Evolutionary conservation across 306 rosid genomes (phyloP).

Genomic region (Vigna angularis): DNA sequence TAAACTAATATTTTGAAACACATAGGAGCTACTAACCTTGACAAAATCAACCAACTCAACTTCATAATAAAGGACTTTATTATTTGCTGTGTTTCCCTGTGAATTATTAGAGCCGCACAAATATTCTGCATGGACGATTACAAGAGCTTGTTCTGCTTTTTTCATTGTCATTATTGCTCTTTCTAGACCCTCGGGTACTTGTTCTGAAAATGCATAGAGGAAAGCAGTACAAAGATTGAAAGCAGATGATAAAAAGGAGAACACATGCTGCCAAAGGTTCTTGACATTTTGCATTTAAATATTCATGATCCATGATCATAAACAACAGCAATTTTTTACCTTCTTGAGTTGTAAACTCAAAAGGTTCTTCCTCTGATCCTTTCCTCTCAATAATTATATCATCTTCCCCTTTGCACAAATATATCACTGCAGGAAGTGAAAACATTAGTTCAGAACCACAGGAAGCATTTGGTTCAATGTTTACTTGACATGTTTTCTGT

Average conservation of each 20-base stretch:
- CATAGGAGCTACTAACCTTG: conserved; percentile 52
- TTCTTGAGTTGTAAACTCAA: conserved; percentile 61
- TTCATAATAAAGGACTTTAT: conserved; percentile 53
- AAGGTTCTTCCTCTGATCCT: conserved; percentile 68
- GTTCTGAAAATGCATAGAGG: conserved; percentile 52
- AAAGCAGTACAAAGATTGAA: conserved; percentile 9
- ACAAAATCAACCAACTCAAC: conserved; percentile 61
- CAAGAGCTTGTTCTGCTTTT: conserved; percentile 63
- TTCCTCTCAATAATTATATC: conserved; percentile 58
- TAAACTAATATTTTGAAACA: background rate
- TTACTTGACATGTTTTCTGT: background rate
- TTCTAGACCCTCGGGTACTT: conserved; percentile 61
- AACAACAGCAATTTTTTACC: conserved; percentile 44
- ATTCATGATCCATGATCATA: conserved; percentile 16
- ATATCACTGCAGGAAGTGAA: conserved; percentile 52
- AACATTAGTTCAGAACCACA: background rate
- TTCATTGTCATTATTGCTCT: conserved; percentile 75
- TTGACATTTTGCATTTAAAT: background rate
- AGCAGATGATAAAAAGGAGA: background rate
- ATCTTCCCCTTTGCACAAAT: conserved; percentile 58
- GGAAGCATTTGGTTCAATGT: conserved; percentile 1
- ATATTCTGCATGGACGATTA: conserved; percentile 54
- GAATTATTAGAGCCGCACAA: conserved; percentile 37
- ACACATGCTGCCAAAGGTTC: no score
- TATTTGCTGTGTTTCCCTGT: conserved; percentile 20